These are phyloP conservation scores for Urostyla sp. DNA, from an alignment of 73 alveolate genomes.

Conservation along the genomic window DNA sequence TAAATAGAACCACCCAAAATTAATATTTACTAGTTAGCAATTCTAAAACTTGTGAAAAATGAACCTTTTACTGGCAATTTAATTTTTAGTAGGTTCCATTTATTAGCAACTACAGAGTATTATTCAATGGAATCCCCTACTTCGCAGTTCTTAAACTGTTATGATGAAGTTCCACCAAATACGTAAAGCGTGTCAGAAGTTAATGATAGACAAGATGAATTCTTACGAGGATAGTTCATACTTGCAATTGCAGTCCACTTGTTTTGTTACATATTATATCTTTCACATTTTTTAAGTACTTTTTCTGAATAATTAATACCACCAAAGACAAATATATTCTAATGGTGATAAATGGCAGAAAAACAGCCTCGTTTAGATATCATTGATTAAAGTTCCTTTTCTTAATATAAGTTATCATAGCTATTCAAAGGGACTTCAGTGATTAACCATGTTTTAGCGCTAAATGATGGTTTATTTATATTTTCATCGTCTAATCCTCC, in stretches of 20 bases:
- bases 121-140: constrained; percentile 63
- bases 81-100: constrained; percentile 66
- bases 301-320: constrained; percentile 72
- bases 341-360: constrained; percentile 65
- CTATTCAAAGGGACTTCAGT: constrained; percentile 66
- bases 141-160: constrained; percentile 9
- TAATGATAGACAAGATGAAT: constrained; percentile 55
- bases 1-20: constrained; percentile 68
- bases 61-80: constrained; percentile 59
- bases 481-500: constrained; percentile 73
- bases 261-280: constrained; percentile 44
- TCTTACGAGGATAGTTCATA: constrained; percentile 62
- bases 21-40: constrained; percentile 53
- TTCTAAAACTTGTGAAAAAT: constrained; percentile 56
- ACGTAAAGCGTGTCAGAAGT: constrained; percentile 73
- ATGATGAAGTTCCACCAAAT: constrained; percentile 66
- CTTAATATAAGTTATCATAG: constrained; percentile 64
- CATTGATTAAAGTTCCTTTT: constrained; percentile 43
- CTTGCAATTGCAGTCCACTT: constrained; percentile 61
- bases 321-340: constrained; percentile 59
- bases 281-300: constrained; percentile 63
- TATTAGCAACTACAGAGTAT: constrained; percentile 61
- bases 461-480: constrained; percentile 69
- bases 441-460: constrained; percentile 15
- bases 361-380: constrained; percentile 72